Evolutionary conservation across 2,329 filamentous ascomycete genomes (phyloP), one percentile per base, ranked within the genome.

Genomic region (Sarocladium oryzae): DNA sequence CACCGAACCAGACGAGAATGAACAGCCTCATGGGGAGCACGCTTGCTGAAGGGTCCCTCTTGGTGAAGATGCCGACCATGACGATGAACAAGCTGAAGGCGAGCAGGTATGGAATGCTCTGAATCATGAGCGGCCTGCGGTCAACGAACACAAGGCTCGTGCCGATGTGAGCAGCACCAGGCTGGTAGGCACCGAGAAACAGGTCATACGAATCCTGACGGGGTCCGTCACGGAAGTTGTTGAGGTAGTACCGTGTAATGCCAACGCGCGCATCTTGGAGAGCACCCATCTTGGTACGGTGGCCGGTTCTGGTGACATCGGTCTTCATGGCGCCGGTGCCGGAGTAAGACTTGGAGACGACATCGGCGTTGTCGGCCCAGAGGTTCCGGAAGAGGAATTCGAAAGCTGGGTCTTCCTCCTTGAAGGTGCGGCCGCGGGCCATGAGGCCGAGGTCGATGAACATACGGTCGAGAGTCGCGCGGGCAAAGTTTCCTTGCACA

Each of bases 291-390:
- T 85, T 89, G 26, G 93, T 99, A 51, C 95, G 83, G 61, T 88
- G 84, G 48, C 92, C 95, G 2, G 89, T 89, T n/a, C 93, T 85
- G 2, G 93, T 99, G 61, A 97, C 89, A 66, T 99, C 95, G 0
- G 93, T 99, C 78, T 99, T 99, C 73, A 99, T 82, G 49, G 93
- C 93, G 2, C 93, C 95, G 1, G 95, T 99, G 51, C 93, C 93
- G 1, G 93, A 93, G 69, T 99, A 99, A 0, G 89, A 85, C 58
- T 82, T 86, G 16, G 91, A 95, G 30, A 99, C 91, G 21, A 95
- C 86, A 66, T 99, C 93, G 52, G 95, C 93, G 62, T 99, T 99
- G 70, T 99, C 93, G 26, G 93, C 93, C 93, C 93, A 99, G 15
- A 97, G 77, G 68, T 97, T 97, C 58, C 93, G 89, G 81, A 97